phyloP scores from a whole-genome alignment of 1,139 yeast genomes.

The Scheffersomyces titani region DNA sequence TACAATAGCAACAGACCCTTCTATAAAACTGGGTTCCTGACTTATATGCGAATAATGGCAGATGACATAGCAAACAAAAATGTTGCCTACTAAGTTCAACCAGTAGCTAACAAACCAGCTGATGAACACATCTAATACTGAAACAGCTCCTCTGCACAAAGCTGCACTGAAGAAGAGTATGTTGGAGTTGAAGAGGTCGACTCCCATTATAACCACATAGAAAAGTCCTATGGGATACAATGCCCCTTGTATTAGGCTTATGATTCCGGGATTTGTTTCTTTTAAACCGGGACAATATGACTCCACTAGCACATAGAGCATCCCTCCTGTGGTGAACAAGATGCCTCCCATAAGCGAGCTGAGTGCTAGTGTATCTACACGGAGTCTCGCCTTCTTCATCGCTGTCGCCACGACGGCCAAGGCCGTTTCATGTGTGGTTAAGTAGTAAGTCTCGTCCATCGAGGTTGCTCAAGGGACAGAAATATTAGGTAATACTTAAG shows the following conservation, averaged over 20 bases:
- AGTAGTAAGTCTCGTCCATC: constrained; percentile 33
- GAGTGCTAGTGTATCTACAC: constrained; percentile 54
- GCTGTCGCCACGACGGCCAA: constrained; percentile 80
- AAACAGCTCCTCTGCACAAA: constrained; percentile 65
- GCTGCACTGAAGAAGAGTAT: constrained; percentile 70
- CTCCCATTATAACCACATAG: constrained; percentile 72
- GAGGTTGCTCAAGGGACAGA: background rate
- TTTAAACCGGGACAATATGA: constrained; percentile 48
- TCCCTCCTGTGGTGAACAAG: constrained; percentile 70
- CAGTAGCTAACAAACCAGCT: constrained; percentile 73
- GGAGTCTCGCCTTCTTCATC: constrained; percentile 75
- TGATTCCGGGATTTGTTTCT: constrained; percentile 52
- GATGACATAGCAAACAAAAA: constrained; percentile 66
- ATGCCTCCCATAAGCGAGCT: constrained; percentile 73
- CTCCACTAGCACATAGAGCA: constrained; percentile 61
- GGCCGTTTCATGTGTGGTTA: constrained; percentile 79
- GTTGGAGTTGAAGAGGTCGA: constrained; percentile 73
- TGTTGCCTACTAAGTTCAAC: constrained; percentile 61
- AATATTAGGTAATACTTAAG: background rate
- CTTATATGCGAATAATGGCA: constrained; percentile 57
- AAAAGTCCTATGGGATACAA: constrained; percentile 70
- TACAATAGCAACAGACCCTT: constrained; percentile 50
- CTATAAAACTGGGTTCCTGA: constrained; percentile 33
- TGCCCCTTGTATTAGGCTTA: constrained; percentile 54
- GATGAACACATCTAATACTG: constrained; percentile 58